These are phyloP conservation scores for Ceratobasidium sp. DNA, from an alignment of 1,284 basidiomycete species.

Conservation along the genomic window DNA sequence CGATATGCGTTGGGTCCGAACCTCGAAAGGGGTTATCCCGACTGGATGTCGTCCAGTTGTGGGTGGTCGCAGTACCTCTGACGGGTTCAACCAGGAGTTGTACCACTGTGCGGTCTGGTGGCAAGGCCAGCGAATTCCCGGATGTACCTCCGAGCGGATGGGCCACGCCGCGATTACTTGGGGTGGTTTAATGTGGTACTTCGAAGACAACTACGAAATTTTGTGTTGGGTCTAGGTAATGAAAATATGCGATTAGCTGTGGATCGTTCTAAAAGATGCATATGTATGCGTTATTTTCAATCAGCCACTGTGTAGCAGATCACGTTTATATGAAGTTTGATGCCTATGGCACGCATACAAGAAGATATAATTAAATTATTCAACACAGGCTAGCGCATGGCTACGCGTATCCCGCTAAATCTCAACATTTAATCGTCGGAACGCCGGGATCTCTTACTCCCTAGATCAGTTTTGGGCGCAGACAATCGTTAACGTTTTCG, in stretches of 20 bases:
- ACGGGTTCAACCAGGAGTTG: constrained; percentile 21
- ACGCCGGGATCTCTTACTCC: too few relatives aligned
- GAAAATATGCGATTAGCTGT: too few relatives aligned
- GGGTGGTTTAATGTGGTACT: constrained; percentile 33
- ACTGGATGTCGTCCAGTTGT: constrained; percentile 40
- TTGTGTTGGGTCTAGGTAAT: constrained; percentile 28
- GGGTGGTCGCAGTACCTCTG: constrained; percentile 2
- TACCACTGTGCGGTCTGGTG: constrained; percentile 44
- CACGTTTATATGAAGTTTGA: too few relatives aligned
- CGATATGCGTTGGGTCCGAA: constrained; percentile 37
- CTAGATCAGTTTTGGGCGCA: too few relatives aligned
- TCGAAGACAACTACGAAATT: constrained; percentile 34
- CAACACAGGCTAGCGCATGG: too few relatives aligned
- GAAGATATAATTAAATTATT: too few relatives aligned
- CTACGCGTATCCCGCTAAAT: too few relatives aligned
- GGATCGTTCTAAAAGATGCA: too few relatives aligned
- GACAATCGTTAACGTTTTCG: too few relatives aligned
- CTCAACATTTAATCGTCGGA: too few relatives aligned
- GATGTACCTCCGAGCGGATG: constrained; percentile 32
- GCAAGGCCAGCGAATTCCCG: constrained; percentile 38
- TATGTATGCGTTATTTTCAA: not conserved
- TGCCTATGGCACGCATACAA: too few relatives aligned
- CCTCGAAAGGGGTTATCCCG: constrained; percentile 27
- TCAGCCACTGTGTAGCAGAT: too few relatives aligned
- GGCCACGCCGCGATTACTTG: constrained; percentile 36